Percentiles rank a stretch among this genome's conserved stretches.
These are phyloP conservation scores for Strobilomyces confusus DNA, from an alignment of 768 basidiomycete species.

Conservation along the genomic window DNA sequence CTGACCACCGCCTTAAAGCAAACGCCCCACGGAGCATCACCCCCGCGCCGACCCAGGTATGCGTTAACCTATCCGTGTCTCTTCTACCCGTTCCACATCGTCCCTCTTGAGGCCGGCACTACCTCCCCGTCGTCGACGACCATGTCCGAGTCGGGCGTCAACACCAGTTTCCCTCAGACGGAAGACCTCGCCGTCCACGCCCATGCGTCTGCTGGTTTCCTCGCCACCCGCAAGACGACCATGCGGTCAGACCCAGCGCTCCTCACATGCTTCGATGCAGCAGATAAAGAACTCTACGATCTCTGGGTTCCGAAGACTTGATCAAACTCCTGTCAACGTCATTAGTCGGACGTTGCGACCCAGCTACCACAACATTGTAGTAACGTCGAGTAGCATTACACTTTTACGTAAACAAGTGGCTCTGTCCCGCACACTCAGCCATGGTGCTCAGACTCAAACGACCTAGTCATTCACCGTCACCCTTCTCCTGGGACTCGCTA, in stretches of 20 bases:
- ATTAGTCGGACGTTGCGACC: not conserved
- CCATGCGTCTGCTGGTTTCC: constrained; percentile 19
- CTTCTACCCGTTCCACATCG: not conserved
- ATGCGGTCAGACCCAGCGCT: constrained; percentile 66
- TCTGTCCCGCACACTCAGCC: not conserved
- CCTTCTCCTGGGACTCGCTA: constrained; percentile 62
- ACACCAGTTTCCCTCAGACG: constrained; percentile 18
- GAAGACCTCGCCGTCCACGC: constrained; percentile 18
- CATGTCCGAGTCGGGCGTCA: constrained; percentile 27
- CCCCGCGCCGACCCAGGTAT: constrained; percentile 19
- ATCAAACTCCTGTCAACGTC: not conserved
- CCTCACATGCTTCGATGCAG: constrained; percentile 69
- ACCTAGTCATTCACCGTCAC: constrained; percentile 41
- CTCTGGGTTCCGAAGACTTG: constrained; percentile 58
- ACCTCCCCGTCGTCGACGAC: constrained; percentile 30
- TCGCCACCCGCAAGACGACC: constrained; percentile 35
- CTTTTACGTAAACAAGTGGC: constrained; percentile 18
- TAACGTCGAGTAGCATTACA: not conserved
- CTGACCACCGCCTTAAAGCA: not conserved
- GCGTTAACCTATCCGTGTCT: not conserved
- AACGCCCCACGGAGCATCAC: constrained; percentile 4
- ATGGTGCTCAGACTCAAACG: constrained; percentile 44
- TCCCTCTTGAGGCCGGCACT: constrained; percentile 12
- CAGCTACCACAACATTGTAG: not conserved
- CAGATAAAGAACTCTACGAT: constrained; percentile 73